phyloP scores from a whole-genome alignment of 352 stramenopile species.

The Phytophthora chlamydospora region DNA sequence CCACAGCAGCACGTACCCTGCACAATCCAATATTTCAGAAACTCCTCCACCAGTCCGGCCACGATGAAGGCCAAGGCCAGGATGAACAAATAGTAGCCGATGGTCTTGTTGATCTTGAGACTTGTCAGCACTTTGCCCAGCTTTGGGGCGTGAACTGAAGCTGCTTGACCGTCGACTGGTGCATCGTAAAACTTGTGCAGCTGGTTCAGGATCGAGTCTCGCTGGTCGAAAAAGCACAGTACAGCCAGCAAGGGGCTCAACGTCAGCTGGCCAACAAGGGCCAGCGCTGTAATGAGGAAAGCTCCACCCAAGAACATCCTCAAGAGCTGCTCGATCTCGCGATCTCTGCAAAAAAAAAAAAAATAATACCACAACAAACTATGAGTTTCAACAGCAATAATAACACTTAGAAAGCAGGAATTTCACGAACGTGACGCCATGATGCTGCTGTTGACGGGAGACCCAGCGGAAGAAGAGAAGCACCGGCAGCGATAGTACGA shows the following conservation, averaged over 20 bases:
- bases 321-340: slow-evolving; percentile 66
- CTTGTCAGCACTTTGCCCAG: slow-evolving; percentile 51
- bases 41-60: slow-evolving; percentile 68
- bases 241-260: slow-evolving; percentile 46
- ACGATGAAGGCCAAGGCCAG: slow-evolving; percentile 60
- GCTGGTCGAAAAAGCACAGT: slow-evolving; percentile 69
- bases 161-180: slow-evolving; percentile 7
- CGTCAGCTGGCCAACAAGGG: slow-evolving; percentile 43
- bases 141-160: slow-evolving; percentile 29
- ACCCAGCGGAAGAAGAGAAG: slow-evolving; percentile 47
- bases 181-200: slow-evolving; percentile 41
- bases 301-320: slow-evolving; percentile 60
- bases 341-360: slow-evolving; percentile 43
- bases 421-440: slow-evolving; percentile 48
- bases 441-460: slow-evolving; percentile 47
- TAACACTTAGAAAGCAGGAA: neutral
- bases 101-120: slow-evolving; percentile 59
- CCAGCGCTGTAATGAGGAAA: slow-evolving; percentile 49
- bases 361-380: slow-evolving; percentile 11
- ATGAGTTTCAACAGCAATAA: slow-evolving; percentile 6
- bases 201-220: slow-evolving; percentile 48
- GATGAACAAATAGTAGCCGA: slow-evolving; percentile 70
- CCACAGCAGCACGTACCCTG: slow-evolving; percentile 55
- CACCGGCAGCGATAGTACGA: slow-evolving; percentile 38
- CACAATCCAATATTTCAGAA: slow-evolving; percentile 72